Base-by-base conservation (phyloP, 164 flowering plant species). In the Sextonia rubra region DNA sequence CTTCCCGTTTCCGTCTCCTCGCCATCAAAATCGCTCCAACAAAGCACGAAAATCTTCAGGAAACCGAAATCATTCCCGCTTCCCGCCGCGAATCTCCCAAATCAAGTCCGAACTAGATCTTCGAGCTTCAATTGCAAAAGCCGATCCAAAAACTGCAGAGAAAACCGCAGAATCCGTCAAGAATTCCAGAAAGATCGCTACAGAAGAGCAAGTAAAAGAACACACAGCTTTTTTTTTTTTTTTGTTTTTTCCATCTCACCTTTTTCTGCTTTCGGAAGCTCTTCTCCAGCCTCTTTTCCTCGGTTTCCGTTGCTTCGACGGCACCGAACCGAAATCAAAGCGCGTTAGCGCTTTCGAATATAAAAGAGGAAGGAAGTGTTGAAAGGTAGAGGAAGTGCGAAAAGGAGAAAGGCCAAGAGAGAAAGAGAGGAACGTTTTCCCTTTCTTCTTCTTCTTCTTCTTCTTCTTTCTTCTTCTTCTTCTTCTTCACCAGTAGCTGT, bases 1-100 rank as follows among this genome's bases (percentile, higher is more conserved):
- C 63, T 15, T 23, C 61, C 44, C 69, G 65, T 68, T 64, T 74
- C 69, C 72, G 68, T 24, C 69, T 24, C 12, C 48, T 69, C 68
- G 68, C 73, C 72, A 69, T 74, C 8, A 64, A 64, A 64, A 24
- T 44, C 26, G 6, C 47, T 29, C 61, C 64, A 73, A 37, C 64
- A 73, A 37, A 66, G 23, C 65, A n/a, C 29, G 3, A 70, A 12
- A 60, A 48, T 20, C 30, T 65, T 3, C n/a, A 64, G 5, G 29
- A 22, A 55, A 15, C 32, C 2, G 25, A 55, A 3, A 12, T 5
- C 47, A 29, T 22, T n/a, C 24, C 52, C n/a, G 6, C 32, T 22
- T 52, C 9, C 69, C 26, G 5, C 37, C 23, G 32, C 24, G 49
- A 37, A 66, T 20, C 49, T n/a, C 0, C 66, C 8, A 14, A 4